Percentiles rank a stretch among this genome's conserved stretches.
Conservation (phyloP, 2,329 filamentous ascomycete species). For the Fusarium algeriense region DNA sequence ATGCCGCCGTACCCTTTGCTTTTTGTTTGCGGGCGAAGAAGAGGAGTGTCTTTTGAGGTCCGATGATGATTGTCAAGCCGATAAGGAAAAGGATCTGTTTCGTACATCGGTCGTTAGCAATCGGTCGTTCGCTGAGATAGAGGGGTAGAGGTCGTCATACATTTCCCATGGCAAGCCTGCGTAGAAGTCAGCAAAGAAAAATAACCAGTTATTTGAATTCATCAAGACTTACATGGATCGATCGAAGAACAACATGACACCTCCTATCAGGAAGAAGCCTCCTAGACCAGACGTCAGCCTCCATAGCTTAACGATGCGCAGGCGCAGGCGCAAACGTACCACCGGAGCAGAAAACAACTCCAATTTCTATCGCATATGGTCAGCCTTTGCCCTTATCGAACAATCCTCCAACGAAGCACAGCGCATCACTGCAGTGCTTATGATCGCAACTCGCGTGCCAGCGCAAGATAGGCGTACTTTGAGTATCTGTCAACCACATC, state of each 20-base stretch:
- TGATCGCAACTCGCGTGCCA: constrained; percentile 12
- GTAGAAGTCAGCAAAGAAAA: constrained; percentile 89
- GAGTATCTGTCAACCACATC: constrained; percentile 96
- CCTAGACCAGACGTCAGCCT: constrained; percentile 64
- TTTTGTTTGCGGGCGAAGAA: constrained; percentile 98
- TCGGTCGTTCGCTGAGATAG: constrained; percentile 28
- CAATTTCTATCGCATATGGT: constrained; percentile 77
- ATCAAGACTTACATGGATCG: constrained; percentile 80
- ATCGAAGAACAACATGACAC: constrained; percentile 97
- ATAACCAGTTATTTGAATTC: constrained; percentile 45
- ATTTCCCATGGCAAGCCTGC: constrained; percentile 96
- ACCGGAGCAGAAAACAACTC: constrained; percentile 96
- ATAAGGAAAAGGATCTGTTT: constrained; percentile 94
- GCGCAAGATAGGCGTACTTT: constrained; percentile 74
- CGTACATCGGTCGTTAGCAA: constrained; percentile 20
- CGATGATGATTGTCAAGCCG: constrained; percentile 95
- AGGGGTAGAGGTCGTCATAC: constrained; percentile 61
- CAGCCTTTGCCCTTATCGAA: constrained; percentile 42
- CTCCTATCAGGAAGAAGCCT: constrained; percentile 93
- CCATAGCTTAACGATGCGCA: constrained; percentile 37
- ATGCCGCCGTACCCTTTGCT: constrained; percentile 89
- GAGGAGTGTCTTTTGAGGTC: constrained; percentile 86
- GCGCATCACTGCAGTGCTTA: constrained; percentile 2
- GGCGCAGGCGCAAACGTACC: constrained; percentile 72
- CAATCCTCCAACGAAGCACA: neutral